phyloP scores from a whole-genome alignment of 306 rosid genomes.

The Malus domestica region ASM211411v1 NC_041799.1:36181001-36181500 shows the following conservation, averaged over 20 bases:
- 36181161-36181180: background rate
- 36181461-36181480: too few species aligned
- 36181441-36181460: too few species aligned
- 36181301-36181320: too few species aligned
- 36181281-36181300: background rate
- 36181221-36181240: background rate
- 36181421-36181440: too few species aligned
- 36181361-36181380: too few species aligned
- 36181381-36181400: too few species aligned
- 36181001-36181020: too few species aligned
- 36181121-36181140: background rate
- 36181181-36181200: background rate
- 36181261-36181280: background rate
- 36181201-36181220: background rate
- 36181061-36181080: background rate
- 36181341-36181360: accelerated
- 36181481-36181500: too few species aligned
- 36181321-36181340: too few species aligned
- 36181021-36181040: too few species aligned
- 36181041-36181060: background rate
- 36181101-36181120: background rate
- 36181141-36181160: background rate
- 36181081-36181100: background rate
- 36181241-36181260: background rate
- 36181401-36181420: too few species aligned